Conservation (phyloP, 1,284 basidiomycete genomes). For the Moniliella sp. region DNA sequence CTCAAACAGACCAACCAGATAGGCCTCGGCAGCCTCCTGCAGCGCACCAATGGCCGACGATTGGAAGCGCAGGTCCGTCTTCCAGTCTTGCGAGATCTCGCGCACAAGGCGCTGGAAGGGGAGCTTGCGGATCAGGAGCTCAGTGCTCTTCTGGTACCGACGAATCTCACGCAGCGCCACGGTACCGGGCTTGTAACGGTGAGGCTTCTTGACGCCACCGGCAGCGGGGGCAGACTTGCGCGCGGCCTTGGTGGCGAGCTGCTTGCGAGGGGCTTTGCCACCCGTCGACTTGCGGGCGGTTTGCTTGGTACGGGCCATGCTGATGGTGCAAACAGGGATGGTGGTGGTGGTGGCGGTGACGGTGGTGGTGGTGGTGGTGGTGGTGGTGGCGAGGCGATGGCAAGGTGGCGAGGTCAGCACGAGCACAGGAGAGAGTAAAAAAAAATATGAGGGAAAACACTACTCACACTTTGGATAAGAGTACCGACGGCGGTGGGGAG, state of each 20-base stretch:
- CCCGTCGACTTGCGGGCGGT: slow-evolving; percentile 37
- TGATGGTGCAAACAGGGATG: too few species aligned
- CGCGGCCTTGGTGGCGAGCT: slow-evolving; percentile 34
- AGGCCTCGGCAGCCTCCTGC: too few species aligned
- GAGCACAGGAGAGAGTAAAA: too few species aligned
- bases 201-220: slow-evolving; percentile 34
- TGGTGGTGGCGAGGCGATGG: too few species aligned
- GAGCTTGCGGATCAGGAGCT: slow-evolving; percentile 61
- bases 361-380: too few species aligned
- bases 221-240: slow-evolving; percentile 32
- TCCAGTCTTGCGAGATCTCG: slow-evolving; percentile 2
- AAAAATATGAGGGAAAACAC: too few species aligned
- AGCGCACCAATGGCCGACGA: slow-evolving; percentile 1
- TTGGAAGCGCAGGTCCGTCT: slow-evolving; percentile 9
- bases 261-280: slow-evolving; percentile 43
- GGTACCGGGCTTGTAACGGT: slow-evolving; percentile 33
- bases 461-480: too few species aligned
- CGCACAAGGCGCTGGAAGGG: slow-evolving; percentile 74
- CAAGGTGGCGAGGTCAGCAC: too few species aligned
- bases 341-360: too few species aligned
- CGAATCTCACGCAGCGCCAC: slow-evolving; percentile 34
- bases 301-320: slow-evolving; percentile 34
- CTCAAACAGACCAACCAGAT: slow-evolving; percentile 1
- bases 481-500: too few species aligned
- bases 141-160: slow-evolving; percentile 44